Evolutionary conservation across 148 eudicot genomes (phyloP).

Genomic region (Suaeda aralocaspica): DNA sequence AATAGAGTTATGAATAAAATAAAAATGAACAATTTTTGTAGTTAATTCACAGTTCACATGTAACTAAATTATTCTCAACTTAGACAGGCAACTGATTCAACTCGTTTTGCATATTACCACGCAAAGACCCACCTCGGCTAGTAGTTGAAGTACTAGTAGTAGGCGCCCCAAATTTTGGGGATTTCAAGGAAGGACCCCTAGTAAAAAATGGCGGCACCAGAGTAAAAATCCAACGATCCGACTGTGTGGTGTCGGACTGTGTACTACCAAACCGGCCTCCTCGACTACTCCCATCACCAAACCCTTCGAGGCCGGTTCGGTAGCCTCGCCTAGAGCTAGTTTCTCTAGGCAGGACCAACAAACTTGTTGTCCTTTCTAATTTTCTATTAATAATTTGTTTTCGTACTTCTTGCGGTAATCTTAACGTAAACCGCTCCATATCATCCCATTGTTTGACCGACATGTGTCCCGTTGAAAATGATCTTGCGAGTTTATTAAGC

Average conservation of each 20-base stretch:
- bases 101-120: conserved; percentile 16
- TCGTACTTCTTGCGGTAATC: too few species aligned
- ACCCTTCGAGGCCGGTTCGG: conserved; percentile 16
- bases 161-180: conserved; percentile 31
- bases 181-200: conserved; percentile 37
- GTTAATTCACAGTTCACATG: background rate
- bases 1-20: background rate
- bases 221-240: conserved; percentile 55
- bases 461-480: too few species aligned
- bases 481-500: too few species aligned
- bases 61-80: background rate
- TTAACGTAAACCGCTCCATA: too few species aligned
- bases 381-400: too few species aligned
- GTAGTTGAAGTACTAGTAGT: conserved; percentile 15
- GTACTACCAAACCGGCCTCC: conserved; percentile 25
- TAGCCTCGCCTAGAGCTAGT: conserved; percentile 22
- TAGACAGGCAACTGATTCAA: conserved; percentile 14
- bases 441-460: too few species aligned
- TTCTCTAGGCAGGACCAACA: conserved; percentile 23
- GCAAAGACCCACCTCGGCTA: conserved; percentile 26
- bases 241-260: conserved; percentile 34
- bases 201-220: conserved; percentile 49
- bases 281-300: conserved; percentile 32
- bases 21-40: background rate
- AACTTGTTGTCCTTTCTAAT: conserved; percentile 35